Base-by-base conservation (phyloP, 306 rosid species). In the Psophocarpus tetragonolobus region DNA sequence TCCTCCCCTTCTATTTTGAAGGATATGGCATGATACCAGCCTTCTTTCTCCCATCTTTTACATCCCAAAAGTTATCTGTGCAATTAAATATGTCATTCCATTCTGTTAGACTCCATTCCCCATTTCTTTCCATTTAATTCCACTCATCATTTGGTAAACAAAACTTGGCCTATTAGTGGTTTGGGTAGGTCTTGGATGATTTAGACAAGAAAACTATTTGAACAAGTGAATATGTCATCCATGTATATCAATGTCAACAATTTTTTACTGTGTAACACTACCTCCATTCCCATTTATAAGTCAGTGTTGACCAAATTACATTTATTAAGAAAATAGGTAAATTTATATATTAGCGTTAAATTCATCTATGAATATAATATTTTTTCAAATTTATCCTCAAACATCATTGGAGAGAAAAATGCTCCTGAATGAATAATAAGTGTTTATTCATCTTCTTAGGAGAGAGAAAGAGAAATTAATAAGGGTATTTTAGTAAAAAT, bases 191-290 rank as follows among this genome's bases (percentile, higher is more conserved):
- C 23, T 60, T 60, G 20, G 41, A 60, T 60, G 20, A 29, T 60
- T 30, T 29, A 29, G 67, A 15, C 41, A 60, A 2, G 23, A 60
- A 60, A 60, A 60, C 13, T 60, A 29, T 58, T 58, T 27, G 38
- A 27, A 15, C n/a, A 58, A 13, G 4, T 58, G 33, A 24, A 57
- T 60, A 60, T 60, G 17, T 57, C 38, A 5, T 58, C 20, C 38
- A 13, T 27, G 35, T 29, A 14, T 60, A 29, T 29, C 32, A 27
- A 13, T 11, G 15, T 73, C 35, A 36, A 63, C 8, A 17, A 21
- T 79, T 50, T 56, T 45, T 63, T 63, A 29, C 13, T 80, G 20
- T 50, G 29, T 29, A 26, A 17, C n/a, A n/a, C n/a, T n/a, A n/a
- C n/a, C n/a, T n/a, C n/a, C n/a, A n/a, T n/a, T n/a, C n/a, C n/a